Evolutionary conservation across 768 basidiomycete genomes (phyloP).

Genomic region (Suillus americanus): DNA sequence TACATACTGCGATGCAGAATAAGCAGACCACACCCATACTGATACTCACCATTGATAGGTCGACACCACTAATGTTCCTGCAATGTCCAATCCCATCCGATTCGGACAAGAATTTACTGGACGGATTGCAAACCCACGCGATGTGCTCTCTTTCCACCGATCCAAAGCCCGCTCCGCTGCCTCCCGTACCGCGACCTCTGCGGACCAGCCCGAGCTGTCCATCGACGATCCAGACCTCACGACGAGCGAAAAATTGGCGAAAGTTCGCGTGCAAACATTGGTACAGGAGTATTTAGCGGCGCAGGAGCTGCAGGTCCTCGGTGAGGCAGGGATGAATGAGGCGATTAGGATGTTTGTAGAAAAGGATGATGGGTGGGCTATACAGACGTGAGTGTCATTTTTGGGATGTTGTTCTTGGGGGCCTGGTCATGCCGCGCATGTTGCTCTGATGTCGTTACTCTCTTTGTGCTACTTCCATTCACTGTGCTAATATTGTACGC

Average conservation of each 20-base stretch:
- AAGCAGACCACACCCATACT: constrained; percentile 2
- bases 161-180: constrained; percentile 50
- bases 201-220: constrained; percentile 77
- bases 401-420: neutral
- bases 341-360: constrained; percentile 96
- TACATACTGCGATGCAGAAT: neutral
- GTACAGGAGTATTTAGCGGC: constrained; percentile 91
- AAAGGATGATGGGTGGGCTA: constrained; percentile 95
- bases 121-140: constrained; percentile 89
- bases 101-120: constrained; percentile 96
- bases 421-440: neutral
- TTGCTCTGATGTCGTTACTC: neutral
- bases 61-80: constrained; percentile 86
- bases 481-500: constrained; percentile 2
- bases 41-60: constrained; percentile 45
- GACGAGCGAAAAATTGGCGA: constrained; percentile 71
- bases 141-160: constrained; percentile 88
- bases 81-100: constrained; percentile 93
- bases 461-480: neutral
- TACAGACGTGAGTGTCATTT: constrained; percentile 64
- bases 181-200: constrained; percentile 55
- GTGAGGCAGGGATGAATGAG: constrained; percentile 88
- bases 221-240: constrained; percentile 74
- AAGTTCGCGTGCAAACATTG: constrained; percentile 82
- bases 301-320: constrained; percentile 90